Evolutionary conservation across 805 yeast species (phyloP), one percentile per base, ranked within the genome.

Genomic region (Candida lessepsii): DNA sequence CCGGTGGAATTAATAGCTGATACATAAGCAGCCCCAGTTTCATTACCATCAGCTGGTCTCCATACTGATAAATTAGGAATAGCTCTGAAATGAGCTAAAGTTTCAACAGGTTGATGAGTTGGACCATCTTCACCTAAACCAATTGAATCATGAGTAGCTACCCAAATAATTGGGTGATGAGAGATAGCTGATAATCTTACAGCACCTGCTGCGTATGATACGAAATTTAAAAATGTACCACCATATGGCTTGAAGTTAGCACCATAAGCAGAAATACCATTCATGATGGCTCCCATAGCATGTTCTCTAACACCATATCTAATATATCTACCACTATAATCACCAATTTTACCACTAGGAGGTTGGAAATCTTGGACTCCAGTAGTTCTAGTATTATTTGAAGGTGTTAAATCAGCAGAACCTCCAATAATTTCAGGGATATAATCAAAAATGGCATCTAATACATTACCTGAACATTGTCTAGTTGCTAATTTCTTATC

Each of bases 301-400:
- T 91, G 98, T 76, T 91, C 99, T 72, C 99, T 85, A 51, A 91
- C 96, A 81, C 99, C 99, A 67, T 83, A 91, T 74, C 97, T 83
- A 68, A 91, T 76, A 75, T 91, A 91, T 65, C 96, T 83, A 63
- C 99, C 99, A 42, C 80, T 50, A 75, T 83, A 90, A 59, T 80
- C 80, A 67, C 98, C 98, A 51, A 87, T 71, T 34, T 81, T 81
- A 45, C 87, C 69, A 42, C 79, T 59, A 41, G 88, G 86, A 41
- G 93, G 86, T 78, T 93, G 96, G 90, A 90, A 91, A 69, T 90
- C 96, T 51, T 78, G 78, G 47, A 93, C 88, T 48, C 71, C 82
- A 56, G 77, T 65, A 76, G 91, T 80, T 77, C 95, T 81, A 59
- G 98, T 90, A 73, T 87, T 78, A 80, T 91, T 91, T 41, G 98